These are phyloP conservation scores for Brachypodium distachyon DNA, from an alignment of 202 grass and related monocot genomes.

Conservation along the genomic window DNA sequence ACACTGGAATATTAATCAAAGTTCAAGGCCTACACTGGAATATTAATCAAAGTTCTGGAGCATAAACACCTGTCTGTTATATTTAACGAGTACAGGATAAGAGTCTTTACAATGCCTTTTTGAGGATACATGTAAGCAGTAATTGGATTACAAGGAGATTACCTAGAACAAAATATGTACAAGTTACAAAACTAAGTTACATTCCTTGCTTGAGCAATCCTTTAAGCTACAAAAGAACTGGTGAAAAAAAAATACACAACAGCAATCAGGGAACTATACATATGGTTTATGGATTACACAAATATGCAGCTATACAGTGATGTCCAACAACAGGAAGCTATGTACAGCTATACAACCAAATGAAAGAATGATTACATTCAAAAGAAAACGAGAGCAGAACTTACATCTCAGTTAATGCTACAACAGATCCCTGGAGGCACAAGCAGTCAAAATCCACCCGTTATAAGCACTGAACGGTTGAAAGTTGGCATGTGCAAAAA, in stretches of 20 bases:
- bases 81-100: neutral
- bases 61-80: neutral
- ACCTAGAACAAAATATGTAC: slow-evolving; percentile 10
- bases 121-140: slow-evolving; percentile 9
- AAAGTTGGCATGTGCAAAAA: slow-evolving; percentile 34
- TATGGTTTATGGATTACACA: slow-evolving; percentile 14
- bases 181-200: slow-evolving; percentile 22
- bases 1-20: too few relatives aligned
- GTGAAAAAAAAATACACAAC: slow-evolving; percentile 4
- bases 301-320: slow-evolving; percentile 16
- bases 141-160: slow-evolving; percentile 19
- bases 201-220: slow-evolving; percentile 25
- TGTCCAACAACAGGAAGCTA: neutral
- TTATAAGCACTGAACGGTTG: slow-evolving; percentile 37
- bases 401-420: slow-evolving; percentile 59
- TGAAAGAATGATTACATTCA: slow-evolving; percentile 16
- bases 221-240: slow-evolving; percentile 23
- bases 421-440: slow-evolving; percentile 38
- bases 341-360: slow-evolving; percentile 11
- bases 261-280: neutral
- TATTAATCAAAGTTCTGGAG: neutral
- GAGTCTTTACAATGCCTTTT: slow-evolving; percentile 22
- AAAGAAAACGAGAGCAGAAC: slow-evolving; percentile 32
- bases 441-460: slow-evolving; percentile 32
- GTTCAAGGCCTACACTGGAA: too few relatives aligned